Percentiles rank a stretch among this genome's conserved stretches.
Evolutionary conservation across 345 rosid genomes (phyloP).

Genomic region (Pugionium cornutum): DNA sequence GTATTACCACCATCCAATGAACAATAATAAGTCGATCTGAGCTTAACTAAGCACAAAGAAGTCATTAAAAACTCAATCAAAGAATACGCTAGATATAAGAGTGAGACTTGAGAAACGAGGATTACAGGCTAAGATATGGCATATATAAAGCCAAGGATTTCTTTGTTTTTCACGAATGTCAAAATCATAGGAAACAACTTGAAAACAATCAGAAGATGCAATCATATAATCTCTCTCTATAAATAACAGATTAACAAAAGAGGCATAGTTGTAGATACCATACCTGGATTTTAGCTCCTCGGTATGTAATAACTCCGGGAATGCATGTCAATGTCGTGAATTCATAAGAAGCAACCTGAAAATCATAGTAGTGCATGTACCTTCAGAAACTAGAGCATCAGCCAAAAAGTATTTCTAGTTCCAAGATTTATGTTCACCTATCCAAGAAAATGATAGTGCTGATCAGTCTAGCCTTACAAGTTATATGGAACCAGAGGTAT

Average conservation of each 20-base stretch:
- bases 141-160: conserved; percentile 4
- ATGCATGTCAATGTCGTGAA: conserved; percentile 97
- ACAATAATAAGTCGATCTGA: neutral
- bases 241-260: neutral
- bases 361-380: neutral
- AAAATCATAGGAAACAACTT: neutral
- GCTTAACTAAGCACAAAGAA: neutral
- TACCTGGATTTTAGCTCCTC: conserved; percentile 99
- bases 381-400: conserved; percentile 18
- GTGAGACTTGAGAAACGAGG: conserved; percentile 3
- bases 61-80: conserved; percentile 3
- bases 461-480: neutral
- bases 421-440: conserved; percentile 1
- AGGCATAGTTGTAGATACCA: neutral
- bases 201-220: neutral
- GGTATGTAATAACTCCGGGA: conserved; percentile 87
- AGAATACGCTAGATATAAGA: neutral
- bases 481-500: neutral
- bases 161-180: neutral
- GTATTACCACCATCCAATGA: conserved; percentile 1
- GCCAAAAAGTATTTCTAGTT: conserved; percentile 12
- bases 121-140: conserved; percentile 2
- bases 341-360: conserved; percentile 96
- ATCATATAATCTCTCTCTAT: neutral
- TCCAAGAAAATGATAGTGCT: conserved; percentile 3